Evolutionary conservation across 352 stramenopile species (phyloP).

Genomic region (Phytophthora sp.): DNA sequence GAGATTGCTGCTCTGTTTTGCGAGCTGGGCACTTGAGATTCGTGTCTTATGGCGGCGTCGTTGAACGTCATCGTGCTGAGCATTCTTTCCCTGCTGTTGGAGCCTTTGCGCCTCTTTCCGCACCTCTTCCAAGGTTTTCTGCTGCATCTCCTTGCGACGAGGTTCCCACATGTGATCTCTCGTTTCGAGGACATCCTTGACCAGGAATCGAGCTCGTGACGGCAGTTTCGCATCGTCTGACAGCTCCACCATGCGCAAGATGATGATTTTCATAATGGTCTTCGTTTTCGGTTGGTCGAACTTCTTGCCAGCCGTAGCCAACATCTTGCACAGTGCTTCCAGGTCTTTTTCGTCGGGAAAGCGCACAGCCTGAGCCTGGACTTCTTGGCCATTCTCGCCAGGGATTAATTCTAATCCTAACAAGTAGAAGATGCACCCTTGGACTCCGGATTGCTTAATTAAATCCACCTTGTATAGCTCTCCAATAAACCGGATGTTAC

Average conservation of each 20-base stretch:
- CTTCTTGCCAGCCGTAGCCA: conserved; percentile 86
- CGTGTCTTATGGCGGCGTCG: conserved; percentile 79
- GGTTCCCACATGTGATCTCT: conserved; percentile 89
- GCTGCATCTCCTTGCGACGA: conserved; percentile 86
- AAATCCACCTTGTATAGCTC: conserved; percentile 90
- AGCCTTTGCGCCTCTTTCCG: conserved; percentile 83
- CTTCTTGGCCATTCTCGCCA: conserved; percentile 46
- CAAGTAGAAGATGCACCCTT: conserved; percentile 84
- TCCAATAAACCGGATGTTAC: conserved; percentile 90
- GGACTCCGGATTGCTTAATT: conserved; percentile 79
- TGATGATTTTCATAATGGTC: conserved; percentile 86
- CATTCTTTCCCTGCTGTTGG: conserved; percentile 87
- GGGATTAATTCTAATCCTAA: conserved; percentile 75
- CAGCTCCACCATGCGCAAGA: conserved; percentile 85
- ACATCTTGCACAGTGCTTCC: conserved; percentile 88
- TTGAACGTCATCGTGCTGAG: conserved; percentile 82
- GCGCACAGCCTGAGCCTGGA: conserved; percentile 68
- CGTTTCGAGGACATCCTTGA: conserved; percentile 88
- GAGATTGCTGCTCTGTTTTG: conserved; percentile 81
- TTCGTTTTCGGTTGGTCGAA: conserved; percentile 82
- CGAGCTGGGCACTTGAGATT: conserved; percentile 79
- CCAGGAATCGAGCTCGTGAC: conserved; percentile 78
- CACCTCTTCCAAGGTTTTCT: conserved; percentile 88
- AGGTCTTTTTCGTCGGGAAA: conserved; percentile 86
- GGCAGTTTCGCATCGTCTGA: conserved; percentile 73